A percentile compares a stretch with the other conserved stretches of the same genome.
Conservation (phyloP, 345 rosid species). For the Microcos paniculata region DNA sequence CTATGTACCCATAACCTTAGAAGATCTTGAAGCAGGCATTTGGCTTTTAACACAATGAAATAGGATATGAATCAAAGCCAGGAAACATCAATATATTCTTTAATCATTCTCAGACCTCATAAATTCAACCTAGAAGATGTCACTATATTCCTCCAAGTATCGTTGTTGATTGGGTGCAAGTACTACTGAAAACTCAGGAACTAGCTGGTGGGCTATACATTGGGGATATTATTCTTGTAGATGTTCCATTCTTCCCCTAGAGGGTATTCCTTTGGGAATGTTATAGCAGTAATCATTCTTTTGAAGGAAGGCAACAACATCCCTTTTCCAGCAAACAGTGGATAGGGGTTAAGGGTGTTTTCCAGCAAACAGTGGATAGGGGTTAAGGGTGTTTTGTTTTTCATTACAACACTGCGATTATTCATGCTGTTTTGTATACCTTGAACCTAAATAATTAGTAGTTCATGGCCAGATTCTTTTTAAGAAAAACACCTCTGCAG, state of each 20-base stretch:
- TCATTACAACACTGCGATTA: no score
- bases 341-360: neutral
- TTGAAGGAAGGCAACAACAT: conserved; percentile 4
- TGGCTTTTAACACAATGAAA: conserved; percentile 43
- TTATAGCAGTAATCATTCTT: neutral
- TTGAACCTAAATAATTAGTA: neutral
- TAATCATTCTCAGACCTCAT: neutral
- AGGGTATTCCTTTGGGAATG: neutral
- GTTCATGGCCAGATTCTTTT: neutral
- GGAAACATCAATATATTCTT: conserved; percentile 3
- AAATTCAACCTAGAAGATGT: neutral
- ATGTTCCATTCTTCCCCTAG: neutral
- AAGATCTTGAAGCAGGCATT: conserved; percentile 76
- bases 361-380: neutral
- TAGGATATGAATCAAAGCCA: neutral
- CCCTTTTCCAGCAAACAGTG: neutral
- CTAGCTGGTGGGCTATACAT: neutral
- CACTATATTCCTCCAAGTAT: neutral
- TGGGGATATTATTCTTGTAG: no score
- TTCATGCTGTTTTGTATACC: neutral
- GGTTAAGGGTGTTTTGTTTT: neutral
- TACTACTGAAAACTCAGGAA: conserved; percentile 11
- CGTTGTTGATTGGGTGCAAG: neutral
- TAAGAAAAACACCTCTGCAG: no score
- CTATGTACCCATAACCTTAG: conserved; percentile 63